A percentile compares a stretch with the other conserved stretches of the same genome.
Evolutionary conservation across 2,329 filamentous ascomycete genomes (phyloP).

Genomic region (Escovopsis weberi): DNA sequence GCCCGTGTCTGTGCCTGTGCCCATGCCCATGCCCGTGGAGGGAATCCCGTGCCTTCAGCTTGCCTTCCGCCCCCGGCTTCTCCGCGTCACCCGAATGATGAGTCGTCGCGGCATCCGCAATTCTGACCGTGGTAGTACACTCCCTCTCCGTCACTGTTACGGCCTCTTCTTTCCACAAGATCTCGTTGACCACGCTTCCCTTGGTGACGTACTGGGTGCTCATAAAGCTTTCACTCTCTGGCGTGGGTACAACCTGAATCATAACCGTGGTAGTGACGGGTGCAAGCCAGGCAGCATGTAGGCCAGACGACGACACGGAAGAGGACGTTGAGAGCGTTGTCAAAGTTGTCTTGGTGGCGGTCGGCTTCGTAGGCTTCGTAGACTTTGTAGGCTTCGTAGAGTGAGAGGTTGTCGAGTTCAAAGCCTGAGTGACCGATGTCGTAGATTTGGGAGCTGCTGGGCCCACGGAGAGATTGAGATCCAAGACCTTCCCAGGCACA

Average conservation of each 20-base stretch:
- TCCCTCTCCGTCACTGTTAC: conserved; percentile 32
- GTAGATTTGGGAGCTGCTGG: background rate
- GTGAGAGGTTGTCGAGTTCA: too few relatives aligned
- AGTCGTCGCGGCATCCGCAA: conserved; percentile 26
- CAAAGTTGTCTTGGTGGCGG: conserved; percentile 3
- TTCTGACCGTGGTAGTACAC: conserved; percentile 8
- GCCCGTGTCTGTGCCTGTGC: conserved; percentile 22
- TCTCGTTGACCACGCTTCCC: conserved; percentile 36
- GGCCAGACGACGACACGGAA: conserved; percentile 1
- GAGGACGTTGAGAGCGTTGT: conserved; percentile 1
- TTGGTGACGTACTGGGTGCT: conserved; percentile 40
- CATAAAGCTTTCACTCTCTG: conserved; percentile 22
- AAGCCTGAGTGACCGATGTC: too few relatives aligned
- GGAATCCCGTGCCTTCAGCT: conserved; percentile 16
- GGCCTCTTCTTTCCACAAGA: conserved; percentile 41
- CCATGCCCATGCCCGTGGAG: conserved; percentile 18
- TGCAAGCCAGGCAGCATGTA: conserved; percentile 2
- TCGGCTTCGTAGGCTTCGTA: too few relatives aligned
- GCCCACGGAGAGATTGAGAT: conserved; percentile 13
- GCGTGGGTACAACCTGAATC: conserved; percentile 9
- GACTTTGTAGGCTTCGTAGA: too few relatives aligned
- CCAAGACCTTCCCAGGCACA: conserved; percentile 30
- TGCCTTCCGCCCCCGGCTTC: conserved; percentile 8
- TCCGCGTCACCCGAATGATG: conserved; percentile 12
- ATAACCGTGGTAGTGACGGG: conserved; percentile 7